Percentiles rank a stretch among this genome's conserved stretches.
phyloP scores from a whole-genome alignment of 2,329 filamentous ascomycete species.

The Penicillium sp. region DNA sequence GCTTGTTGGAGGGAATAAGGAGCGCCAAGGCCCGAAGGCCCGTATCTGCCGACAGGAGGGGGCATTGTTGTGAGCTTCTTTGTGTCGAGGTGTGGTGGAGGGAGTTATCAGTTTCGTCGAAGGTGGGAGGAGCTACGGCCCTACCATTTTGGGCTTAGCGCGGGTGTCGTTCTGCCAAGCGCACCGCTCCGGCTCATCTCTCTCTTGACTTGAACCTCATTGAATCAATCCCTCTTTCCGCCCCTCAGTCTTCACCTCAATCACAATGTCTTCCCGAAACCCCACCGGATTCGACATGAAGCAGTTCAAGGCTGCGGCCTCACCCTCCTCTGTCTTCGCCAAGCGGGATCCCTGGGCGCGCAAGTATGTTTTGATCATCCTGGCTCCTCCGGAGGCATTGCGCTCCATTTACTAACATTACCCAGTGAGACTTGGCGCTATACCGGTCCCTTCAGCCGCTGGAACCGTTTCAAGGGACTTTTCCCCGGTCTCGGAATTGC shows the following conservation, averaged over 20 bases:
- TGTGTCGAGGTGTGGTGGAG: conserved; percentile 11
- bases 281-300: conserved; percentile 90
- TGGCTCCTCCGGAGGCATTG: background rate
- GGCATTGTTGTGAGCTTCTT: conserved; percentile 49
- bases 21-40: conserved; percentile 57
- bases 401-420: conserved; percentile 18
- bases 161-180: conserved; percentile 4
- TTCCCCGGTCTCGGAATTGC: conserved; percentile 93
- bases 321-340: conserved; percentile 51
- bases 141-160: conserved; percentile 34
- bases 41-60: conserved; percentile 59
- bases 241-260: conserved; percentile 11
- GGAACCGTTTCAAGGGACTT: conserved; percentile 80
- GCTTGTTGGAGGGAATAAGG: conserved; percentile 56
- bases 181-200: conserved; percentile 17
- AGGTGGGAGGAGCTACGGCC: conserved; percentile 7
- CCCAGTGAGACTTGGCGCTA: conserved; percentile 92
- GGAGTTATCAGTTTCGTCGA: conserved; percentile 24
- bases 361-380: conserved; percentile 49
- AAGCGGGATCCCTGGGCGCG: conserved; percentile 62
- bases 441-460: conserved; percentile 80
- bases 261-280: conserved; percentile 57
- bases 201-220: conserved; percentile 11
- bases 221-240: conserved; percentile 1
- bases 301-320: conserved; percentile 72